Percentiles rank a stretch among this genome's conserved stretches.
Evolutionary conservation across 805 yeast genomes (phyloP).

Genomic region (Starmerella riodocensis): DNA sequence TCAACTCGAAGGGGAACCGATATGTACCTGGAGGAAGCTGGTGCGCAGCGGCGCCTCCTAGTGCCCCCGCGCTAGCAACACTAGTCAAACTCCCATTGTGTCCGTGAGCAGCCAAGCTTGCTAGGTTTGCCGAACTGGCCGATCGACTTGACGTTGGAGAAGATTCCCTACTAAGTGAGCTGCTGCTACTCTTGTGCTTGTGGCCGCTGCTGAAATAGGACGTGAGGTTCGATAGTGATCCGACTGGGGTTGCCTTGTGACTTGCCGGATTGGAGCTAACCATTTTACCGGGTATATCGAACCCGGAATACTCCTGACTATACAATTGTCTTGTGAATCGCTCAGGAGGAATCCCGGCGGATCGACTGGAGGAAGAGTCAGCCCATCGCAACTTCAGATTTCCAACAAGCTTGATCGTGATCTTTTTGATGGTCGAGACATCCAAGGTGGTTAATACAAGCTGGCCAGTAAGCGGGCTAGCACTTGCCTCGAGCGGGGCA

Average conservation of each 20-base stretch:
- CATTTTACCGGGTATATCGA: constrained; percentile 16
- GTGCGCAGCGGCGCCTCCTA: constrained; percentile 1
- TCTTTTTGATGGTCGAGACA: constrained; percentile 52
- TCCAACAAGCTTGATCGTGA: constrained; percentile 54
- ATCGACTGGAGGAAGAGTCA: constrained; percentile 28
- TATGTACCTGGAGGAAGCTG: constrained; percentile 49
- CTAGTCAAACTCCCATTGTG: not conserved
- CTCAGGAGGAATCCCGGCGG: constrained; percentile 17
- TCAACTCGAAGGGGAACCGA: constrained; percentile 76
- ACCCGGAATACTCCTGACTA: constrained; percentile 47
- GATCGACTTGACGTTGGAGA: constrained; percentile 9
- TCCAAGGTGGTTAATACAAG: constrained; percentile 66
- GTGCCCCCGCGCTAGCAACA: not conserved
- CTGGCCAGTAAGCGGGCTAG: constrained; percentile 62
- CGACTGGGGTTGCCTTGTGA: constrained; percentile 22
- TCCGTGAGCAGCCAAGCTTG: not conserved
- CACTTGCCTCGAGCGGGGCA: constrained; percentile 57
- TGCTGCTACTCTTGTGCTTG: constrained; percentile 12
- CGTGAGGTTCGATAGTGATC: constrained; percentile 23
- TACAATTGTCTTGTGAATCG: constrained; percentile 47
- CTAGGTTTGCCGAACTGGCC: constrained; percentile 5
- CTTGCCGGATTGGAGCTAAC: constrained; percentile 12
- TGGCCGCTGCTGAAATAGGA: constrained; percentile 21
- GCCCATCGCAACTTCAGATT: constrained; percentile 54
- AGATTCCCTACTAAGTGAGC: constrained; percentile 1